Evolutionary conservation across 805 yeast genomes (phyloP).

Genomic region (Yamadazyma endophytica): DNA sequence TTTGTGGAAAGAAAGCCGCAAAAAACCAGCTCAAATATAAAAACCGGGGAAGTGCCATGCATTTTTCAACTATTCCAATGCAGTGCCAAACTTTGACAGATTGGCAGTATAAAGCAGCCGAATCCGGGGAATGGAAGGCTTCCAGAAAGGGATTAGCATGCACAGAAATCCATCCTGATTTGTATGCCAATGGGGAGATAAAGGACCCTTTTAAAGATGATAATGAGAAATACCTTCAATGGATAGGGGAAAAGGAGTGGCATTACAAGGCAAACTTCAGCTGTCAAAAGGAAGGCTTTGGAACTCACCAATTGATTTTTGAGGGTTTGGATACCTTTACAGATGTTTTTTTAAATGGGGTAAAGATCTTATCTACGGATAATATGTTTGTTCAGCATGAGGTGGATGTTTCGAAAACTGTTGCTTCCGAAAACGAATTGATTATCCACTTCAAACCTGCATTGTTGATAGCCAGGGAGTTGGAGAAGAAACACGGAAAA

Average conservation of each 20-base stretch:
- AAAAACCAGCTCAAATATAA: neutral
- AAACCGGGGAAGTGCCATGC: neutral
- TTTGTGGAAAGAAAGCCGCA: neutral
- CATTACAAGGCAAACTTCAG: constrained; percentile 32
- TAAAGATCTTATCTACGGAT: constrained; percentile 27
- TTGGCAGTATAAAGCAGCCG: constrained; percentile 11
- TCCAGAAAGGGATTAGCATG: constrained; percentile 7
- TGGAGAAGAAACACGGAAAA: constrained; percentile 26
- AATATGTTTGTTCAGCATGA: constrained; percentile 41
- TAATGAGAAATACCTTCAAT: constrained; percentile 43
- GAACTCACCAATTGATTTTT: constrained; percentile 26
- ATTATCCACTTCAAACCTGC: constrained; percentile 37
- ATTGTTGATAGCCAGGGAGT: constrained; percentile 23
- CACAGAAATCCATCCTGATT: constrained; percentile 39
- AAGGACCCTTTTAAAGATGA: constrained; percentile 43
- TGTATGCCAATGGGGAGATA: constrained; percentile 32
- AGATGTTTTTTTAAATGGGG: constrained; percentile 37
- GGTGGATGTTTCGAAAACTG: constrained; percentile 20
- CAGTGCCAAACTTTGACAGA: constrained; percentile 3
- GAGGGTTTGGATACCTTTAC: constrained; percentile 45
- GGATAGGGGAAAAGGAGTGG: constrained; percentile 51
- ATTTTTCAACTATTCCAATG: too few species aligned
- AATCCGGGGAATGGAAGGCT: constrained; percentile 8
- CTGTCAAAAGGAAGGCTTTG: constrained; percentile 1
- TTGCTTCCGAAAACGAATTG: constrained; percentile 21